These are phyloP conservation scores for Lactarius quietus DNA, from an alignment of 768 basidiomycete species.

Conservation along the genomic window DNA sequence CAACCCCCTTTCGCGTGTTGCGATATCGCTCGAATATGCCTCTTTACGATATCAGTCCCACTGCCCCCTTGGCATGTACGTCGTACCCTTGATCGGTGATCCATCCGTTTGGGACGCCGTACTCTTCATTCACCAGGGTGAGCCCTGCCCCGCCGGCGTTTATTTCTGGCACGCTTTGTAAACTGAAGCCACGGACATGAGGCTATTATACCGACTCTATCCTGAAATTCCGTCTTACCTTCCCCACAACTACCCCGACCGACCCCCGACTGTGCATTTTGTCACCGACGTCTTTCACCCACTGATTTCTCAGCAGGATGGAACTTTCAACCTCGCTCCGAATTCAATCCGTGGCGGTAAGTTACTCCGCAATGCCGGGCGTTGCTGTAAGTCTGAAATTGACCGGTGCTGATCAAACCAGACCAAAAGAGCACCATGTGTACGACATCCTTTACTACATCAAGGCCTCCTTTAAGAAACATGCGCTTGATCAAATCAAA, in stretches of 20 bases:
- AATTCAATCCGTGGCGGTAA: constrained; percentile 76
- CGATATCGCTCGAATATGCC: constrained; percentile 71
- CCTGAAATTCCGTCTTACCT: constrained; percentile 69
- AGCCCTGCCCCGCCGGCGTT: not conserved
- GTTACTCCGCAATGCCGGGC: constrained; percentile 11
- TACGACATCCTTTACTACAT: constrained; percentile 77
- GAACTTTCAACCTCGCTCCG: constrained; percentile 59
- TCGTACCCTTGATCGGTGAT: constrained; percentile 58
- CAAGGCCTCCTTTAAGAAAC: constrained; percentile 78
- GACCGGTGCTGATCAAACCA: constrained; percentile 30
- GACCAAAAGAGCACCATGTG: constrained; percentile 76
- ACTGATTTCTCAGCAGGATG: constrained; percentile 61
- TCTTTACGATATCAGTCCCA: constrained; percentile 60
- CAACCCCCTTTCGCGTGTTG: constrained; percentile 48
- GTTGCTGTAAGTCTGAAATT: not conserved
- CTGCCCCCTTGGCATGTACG: constrained; percentile 64
- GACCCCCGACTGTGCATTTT: constrained; percentile 69
- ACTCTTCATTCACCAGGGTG: constrained; percentile 77
- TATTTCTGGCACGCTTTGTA: constrained; percentile 1
- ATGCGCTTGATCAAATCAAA: constrained; percentile 61
- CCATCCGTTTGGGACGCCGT: constrained; percentile 73
- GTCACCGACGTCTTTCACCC: constrained; percentile 84
- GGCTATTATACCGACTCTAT: constrained; percentile 79
- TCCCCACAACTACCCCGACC: constrained; percentile 67
- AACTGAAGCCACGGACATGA: constrained; percentile 30